Base-by-base conservation (phyloP, 2,329 filamentous ascomycete species). In the Cladophialophora exuberans region DNA sequence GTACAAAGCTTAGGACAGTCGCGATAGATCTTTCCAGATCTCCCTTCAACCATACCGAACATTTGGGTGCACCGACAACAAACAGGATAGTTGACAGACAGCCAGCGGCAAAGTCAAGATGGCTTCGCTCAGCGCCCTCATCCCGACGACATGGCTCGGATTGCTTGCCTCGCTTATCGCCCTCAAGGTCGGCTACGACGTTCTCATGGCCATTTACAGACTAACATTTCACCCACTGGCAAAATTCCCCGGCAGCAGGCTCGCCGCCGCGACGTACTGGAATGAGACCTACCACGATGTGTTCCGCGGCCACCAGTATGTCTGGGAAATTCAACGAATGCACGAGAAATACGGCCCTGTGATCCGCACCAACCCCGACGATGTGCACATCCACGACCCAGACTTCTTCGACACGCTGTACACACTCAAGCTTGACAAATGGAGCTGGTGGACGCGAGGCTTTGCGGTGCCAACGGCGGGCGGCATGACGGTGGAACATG, bases 231-330 rank as follows among this genome's bases (percentile, higher is more conserved):
- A 70, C 46, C 69, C 70, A 2, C 59, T 72, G 13, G 53, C 64
- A 11, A 59, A 58, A 7, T 68, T 70, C 11, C 70, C 69, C 2
- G 69, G 70, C 4, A 66, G 69, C 3, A 67, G 62, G 41, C 57
- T 72, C 20, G 68, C 70, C n/a, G 69, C 66, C 6, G 56, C 64
- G 17, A 67, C 66, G 4, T 60, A 63, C 31, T 65, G 68, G 51
- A 66, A 69, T 20, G 68, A 70, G 28, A 67, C 66, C n/a, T 71
- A 70, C 57, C 65, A 68, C 31, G 69, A 71, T 51, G 62, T 70
- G 4, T 61, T 41, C 57, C 64, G 57, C 45, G 60, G 58, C 10
- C 56, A 58, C 6, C 62, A 63, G 42, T 71, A 70, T 38, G 64
- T 66, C 7, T 67, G 62, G 42, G 59, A 66, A 35, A 69, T 69